phyloP scores from a whole-genome alignment of 345 rosid species.

The Sisymbrium irio region DNA sequence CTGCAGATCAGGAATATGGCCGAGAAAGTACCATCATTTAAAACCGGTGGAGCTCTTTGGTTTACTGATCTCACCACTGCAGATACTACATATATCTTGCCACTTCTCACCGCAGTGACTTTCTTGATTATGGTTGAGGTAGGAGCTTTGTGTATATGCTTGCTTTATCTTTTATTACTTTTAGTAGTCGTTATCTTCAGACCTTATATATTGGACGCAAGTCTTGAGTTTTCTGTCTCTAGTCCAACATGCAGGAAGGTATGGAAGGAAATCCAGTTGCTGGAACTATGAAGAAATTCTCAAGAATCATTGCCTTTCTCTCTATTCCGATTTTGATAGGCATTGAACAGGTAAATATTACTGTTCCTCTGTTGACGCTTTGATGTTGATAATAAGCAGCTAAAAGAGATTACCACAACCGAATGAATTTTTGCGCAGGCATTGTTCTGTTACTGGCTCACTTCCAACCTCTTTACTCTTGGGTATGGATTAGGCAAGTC shows the following conservation, averaged over 20 bases:
- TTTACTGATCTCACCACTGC: conserved; percentile 62
- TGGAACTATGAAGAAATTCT: conserved; percentile 57
- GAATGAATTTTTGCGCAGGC: conserved; percentile 35
- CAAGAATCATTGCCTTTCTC: conserved; percentile 49
- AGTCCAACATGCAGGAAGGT: conserved; percentile 62
- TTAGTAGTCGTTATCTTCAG: neutral
- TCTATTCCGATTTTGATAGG: conserved; percentile 52
- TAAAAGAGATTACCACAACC: neutral
- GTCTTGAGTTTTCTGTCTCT: neutral
- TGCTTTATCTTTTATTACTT: neutral
- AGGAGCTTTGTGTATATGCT: conserved; percentile 3
- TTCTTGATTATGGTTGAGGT: conserved; percentile 67
- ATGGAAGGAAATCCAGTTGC: conserved; percentile 60
- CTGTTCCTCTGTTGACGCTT: neutral
- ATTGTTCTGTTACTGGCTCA: conserved; percentile 52
- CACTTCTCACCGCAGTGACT: conserved; percentile 52
- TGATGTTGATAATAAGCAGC: neutral
- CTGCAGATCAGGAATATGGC: conserved; percentile 66
- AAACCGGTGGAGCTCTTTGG: conserved; percentile 67
- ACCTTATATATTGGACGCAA: neutral
- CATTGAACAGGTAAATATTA: conserved; percentile 42
- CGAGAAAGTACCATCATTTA: conserved; percentile 69
- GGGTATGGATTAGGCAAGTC: conserved; percentile 45
- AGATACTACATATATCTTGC: conserved; percentile 56
- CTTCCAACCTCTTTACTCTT: conserved; percentile 49